Base-by-base conservation (phyloP, 208 protist species). In the Endotrypanum monterogeii region DNA sequence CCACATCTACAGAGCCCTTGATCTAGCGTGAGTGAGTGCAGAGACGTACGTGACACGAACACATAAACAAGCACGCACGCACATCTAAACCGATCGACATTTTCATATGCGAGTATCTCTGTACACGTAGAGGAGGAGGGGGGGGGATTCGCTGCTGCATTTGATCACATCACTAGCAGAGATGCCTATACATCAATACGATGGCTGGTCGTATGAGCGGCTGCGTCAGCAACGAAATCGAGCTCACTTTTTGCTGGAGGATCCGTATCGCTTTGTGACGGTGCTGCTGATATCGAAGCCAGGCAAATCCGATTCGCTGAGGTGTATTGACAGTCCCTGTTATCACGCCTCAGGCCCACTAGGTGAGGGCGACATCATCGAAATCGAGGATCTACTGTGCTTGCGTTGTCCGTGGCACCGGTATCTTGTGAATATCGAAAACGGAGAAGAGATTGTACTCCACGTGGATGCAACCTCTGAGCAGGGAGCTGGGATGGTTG, bases 341-440 rank as follows among this genome's bases (percentile, higher is more conserved):
- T 97, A 94, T 69, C 93, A 97, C 67, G 90, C 88, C 35, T 72
- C 85, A 28, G 93, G 93, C 0, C 90, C 93, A 2, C 78, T 97
- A 2, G 93, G 90, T 4, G 93, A 97, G 72, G 93, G 93, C 28
- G 80, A 90, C 39, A 25, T 97, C 0, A 82, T 94, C 3, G 93
- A 97, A 37, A 83, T 97, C 7, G 93, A 97, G 68, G 87, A 94
- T 61, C 82, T 97, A 37, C 78, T 86, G 16, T 97, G 93, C 76
- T 69, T 97, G 14, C 81, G 86, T 35, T 97, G 93, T 74, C 93
- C 93, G 7, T 94, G 86, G 83, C 93, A 97, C 71, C 82, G 78
- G 60, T 91, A 88, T 74, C 82, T 97, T 48, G 83, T 97, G 51
- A 81, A 87, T 12, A 82, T 97, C 25, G 89, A 94, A 30, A 89